Evolutionary conservation across 345 rosid genomes (phyloP).

Genomic region (Syzygium grande): DNA sequence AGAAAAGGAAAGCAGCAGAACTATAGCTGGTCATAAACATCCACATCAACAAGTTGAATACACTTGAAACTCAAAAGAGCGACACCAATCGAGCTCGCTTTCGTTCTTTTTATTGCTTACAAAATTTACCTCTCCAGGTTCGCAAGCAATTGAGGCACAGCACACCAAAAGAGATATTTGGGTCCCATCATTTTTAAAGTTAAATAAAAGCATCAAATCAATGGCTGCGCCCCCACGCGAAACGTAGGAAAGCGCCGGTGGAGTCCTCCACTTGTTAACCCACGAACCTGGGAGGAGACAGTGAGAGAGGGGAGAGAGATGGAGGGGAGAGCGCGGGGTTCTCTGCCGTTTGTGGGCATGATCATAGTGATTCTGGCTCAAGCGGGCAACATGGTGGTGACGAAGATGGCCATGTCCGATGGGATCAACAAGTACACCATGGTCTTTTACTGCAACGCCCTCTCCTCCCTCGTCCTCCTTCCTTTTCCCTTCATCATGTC

Average conservation of each 20-base stretch:
- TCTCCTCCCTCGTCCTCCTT: slow-evolving; percentile 49
- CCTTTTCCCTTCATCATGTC: slow-evolving; percentile 28
- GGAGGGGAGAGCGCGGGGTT: background rate
- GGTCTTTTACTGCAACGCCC: slow-evolving; percentile 40
- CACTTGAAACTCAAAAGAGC: background rate
- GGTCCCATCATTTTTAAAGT: background rate
- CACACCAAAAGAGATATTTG: background rate
- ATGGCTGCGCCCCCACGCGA: background rate
- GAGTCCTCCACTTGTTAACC: background rate
- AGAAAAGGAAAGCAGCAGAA: background rate
- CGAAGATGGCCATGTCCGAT: slow-evolving; percentile 44
- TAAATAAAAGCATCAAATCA: background rate
- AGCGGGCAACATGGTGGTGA: slow-evolving; percentile 37
- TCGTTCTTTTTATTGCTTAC: background rate
- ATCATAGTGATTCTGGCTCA: slow-evolving; percentile 45
- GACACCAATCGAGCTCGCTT: background rate
- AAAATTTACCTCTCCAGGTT: background rate
- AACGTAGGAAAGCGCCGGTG: background rate
- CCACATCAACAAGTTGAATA: background rate
- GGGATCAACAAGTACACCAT: slow-evolving; percentile 43
- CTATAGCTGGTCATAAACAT: background rate
- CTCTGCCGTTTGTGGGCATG: slow-evolving; percentile 31
- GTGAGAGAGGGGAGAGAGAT: background rate
- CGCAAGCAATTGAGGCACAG: background rate
- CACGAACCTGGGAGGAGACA: background rate